Conservation (phyloP, 2,329 filamentous ascomycete genomes). For the Talaromyces sp. region DNA sequence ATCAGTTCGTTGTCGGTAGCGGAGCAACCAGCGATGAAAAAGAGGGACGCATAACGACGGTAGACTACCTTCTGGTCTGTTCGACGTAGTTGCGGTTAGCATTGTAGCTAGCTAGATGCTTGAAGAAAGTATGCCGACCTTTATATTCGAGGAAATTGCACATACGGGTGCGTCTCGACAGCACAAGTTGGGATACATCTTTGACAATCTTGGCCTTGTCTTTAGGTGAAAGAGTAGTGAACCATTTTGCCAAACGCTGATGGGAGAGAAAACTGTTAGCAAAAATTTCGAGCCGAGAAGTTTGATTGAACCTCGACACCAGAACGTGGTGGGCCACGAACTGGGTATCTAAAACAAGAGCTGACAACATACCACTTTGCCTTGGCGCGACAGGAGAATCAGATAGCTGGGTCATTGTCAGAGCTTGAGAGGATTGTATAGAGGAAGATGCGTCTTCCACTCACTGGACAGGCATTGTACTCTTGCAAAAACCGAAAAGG, state of each 20-base stretch:
- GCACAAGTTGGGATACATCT: slow-evolving; percentile 95
- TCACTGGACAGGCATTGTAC: slow-evolving; percentile 18
- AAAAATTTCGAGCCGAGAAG: slow-evolving; percentile 30
- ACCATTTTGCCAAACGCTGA: slow-evolving; percentile 98
- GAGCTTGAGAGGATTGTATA: slow-evolving; percentile 13
- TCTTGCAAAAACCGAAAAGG: background rate
- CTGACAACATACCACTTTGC: slow-evolving; percentile 75
- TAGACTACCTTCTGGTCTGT: slow-evolving; percentile 98
- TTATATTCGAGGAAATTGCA: slow-evolving; percentile 99
- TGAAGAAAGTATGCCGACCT: slow-evolving; percentile 53
- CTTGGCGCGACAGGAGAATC: slow-evolving; percentile 94
- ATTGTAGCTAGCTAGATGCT: background rate
- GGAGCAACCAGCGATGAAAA: slow-evolving; percentile 97
- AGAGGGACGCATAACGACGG: slow-evolving; percentile 95
- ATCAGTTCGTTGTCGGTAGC: slow-evolving; percentile 98
- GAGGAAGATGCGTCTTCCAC: slow-evolving; percentile 1
- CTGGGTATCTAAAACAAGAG: slow-evolving; percentile 32
- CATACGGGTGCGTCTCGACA: slow-evolving; percentile 95
- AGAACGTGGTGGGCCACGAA: slow-evolving; percentile 39
- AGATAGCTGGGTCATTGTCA: slow-evolving; percentile 67
- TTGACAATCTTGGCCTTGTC: slow-evolving; percentile 99
- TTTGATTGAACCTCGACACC: slow-evolving; percentile 19
- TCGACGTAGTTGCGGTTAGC: slow-evolving; percentile 19
- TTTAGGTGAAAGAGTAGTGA: slow-evolving; percentile 93
- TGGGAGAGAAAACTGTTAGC: slow-evolving; percentile 33